Evolutionary conservation across 768 basidiomycete genomes (phyloP).

Genomic region (Chalciporus chontae): DNA sequence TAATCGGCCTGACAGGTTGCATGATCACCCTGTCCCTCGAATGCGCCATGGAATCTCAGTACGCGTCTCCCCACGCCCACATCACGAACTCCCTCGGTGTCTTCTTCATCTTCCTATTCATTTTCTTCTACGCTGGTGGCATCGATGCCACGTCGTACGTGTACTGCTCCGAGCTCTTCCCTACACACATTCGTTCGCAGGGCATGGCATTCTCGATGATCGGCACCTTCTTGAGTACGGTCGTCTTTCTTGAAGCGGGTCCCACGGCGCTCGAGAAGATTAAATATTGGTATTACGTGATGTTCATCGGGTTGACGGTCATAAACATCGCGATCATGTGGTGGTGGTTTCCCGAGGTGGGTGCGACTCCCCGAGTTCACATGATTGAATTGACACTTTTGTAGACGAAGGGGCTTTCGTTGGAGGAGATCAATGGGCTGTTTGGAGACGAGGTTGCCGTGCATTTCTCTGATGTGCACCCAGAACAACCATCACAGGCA

Average conservation of each 20-base stretch:
- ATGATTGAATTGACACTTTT: too few relatives aligned
- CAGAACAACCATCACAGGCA: not conserved
- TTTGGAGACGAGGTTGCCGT: slow-evolving; percentile 3
- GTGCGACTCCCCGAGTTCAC: too few relatives aligned
- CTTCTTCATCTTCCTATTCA: slow-evolving; percentile 1
- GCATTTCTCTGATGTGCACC: not conserved
- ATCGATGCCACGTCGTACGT: slow-evolving; percentile 1
- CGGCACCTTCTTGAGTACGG: not conserved
- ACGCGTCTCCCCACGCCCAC: not conserved
- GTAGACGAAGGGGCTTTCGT: not conserved
- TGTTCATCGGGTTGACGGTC: not conserved
- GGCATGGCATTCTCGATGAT: slow-evolving; percentile 1
- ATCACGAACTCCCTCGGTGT: not conserved
- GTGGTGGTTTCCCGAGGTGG: slow-evolving; percentile 1
- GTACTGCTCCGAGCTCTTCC: slow-evolving; percentile 1
- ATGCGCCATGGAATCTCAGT: not conserved
- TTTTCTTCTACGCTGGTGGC: slow-evolving; percentile 2
- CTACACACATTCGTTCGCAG: not conserved
- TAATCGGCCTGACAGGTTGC: not conserved
- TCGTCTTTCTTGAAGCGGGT: not conserved
- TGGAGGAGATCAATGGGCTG: slow-evolving; percentile 3
- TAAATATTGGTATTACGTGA: not conserved
- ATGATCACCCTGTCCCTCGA: not conserved
- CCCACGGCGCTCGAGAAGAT: not conserved
- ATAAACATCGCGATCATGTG: not conserved